Percentiles rank a stretch among this genome's conserved stretches.
These are phyloP conservation scores for Xerocomus spinulosus DNA, from an alignment of 768 basidiomycete genomes.

Conservation along the genomic window DNA sequence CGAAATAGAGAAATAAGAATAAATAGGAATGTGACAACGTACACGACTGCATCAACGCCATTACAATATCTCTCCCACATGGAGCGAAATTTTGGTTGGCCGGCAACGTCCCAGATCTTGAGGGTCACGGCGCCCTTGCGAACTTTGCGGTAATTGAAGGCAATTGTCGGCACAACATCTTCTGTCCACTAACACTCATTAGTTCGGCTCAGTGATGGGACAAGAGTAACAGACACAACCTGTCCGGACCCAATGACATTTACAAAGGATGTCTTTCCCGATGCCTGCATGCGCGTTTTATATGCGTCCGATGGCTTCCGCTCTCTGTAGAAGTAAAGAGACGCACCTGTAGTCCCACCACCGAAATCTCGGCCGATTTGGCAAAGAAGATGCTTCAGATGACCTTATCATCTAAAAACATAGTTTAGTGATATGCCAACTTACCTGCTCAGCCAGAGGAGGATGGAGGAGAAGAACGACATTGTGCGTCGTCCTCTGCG, in stretches of 20 bases:
- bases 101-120: conserved; percentile 95
- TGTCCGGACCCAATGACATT: conserved; percentile 88
- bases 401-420: not conserved
- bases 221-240: conserved; percentile 27
- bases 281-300: conserved; percentile 50
- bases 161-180: conserved; percentile 94
- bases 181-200: conserved; percentile 70
- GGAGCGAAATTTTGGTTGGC: conserved; percentile 89
- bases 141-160: conserved; percentile 87
- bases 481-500: conserved; percentile 25
- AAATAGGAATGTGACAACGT: conserved; percentile 26
- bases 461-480: conserved; percentile 49
- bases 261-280: conserved; percentile 92
- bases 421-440: conserved; percentile 2
- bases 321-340: not conserved
- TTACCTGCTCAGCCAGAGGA: conserved; percentile 55
- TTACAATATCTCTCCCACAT: conserved; percentile 96
- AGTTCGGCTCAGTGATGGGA: not conserved
- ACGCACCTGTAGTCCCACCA: conserved; percentile 82
- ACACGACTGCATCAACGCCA: conserved; percentile 92
- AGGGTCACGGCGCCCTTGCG: conserved; percentile 86
- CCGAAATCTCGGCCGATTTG: conserved; percentile 81
- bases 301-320: not conserved
- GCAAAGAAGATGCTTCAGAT: conserved; percentile 71
- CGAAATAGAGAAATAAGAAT: not conserved